Base-by-base conservation (phyloP, 2,329 filamentous ascomycete genomes). In the Didymella pinodella region DNA sequence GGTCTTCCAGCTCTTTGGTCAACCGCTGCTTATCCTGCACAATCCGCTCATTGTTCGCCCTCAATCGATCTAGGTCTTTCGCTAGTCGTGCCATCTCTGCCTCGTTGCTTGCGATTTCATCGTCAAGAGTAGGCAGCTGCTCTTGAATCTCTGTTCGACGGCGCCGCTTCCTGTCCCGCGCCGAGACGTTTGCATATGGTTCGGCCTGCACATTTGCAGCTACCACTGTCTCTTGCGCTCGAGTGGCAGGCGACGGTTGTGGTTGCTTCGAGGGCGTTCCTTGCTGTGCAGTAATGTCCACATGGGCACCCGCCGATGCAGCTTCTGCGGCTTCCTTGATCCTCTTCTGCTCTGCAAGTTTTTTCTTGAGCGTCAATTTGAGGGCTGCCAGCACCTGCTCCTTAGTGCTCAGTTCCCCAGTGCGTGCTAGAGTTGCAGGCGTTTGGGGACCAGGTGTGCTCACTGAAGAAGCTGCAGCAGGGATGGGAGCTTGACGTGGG, bases 311-410 rank as follows among this genome's bases (percentile, higher is more conserved):
- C 16, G 57, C 45, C 2, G 58, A 53, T 29, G 62, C 65, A 41
- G 63, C 62, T 3, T 64, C 59, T 32, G 61, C 57, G 11, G 65
- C 57, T 11, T 69, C 66, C 16, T 61, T 65, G 45, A 70, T 62
- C 10, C 64, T 59, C 54, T 68, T 73, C 22, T 59, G 53, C 48
- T 70, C 67, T 28, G 65, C 63, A 12, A 73, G 58, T 46, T 69
- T 72, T 61, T 64, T 71, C 57, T 74, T 71, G 4, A 73, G 62
- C 1, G 64, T 66, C 29, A 62, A 34, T 31, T 66, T 68, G 53
- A 72, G 71, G 58, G 84, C 82, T 14, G 82, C 81, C 56, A 86
- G 83, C 57, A 79, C 79, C 54, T 81, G 70, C 59, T 85, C 76
- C 63, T 81, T 84, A 32, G 77, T 73, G 36, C 77, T 77, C 43